Evolutionary conservation across 1,284 basidiomycete species (phyloP), one percentile per base, ranked within the genome.

Genomic region (Wolfiporia cocos): DNA sequence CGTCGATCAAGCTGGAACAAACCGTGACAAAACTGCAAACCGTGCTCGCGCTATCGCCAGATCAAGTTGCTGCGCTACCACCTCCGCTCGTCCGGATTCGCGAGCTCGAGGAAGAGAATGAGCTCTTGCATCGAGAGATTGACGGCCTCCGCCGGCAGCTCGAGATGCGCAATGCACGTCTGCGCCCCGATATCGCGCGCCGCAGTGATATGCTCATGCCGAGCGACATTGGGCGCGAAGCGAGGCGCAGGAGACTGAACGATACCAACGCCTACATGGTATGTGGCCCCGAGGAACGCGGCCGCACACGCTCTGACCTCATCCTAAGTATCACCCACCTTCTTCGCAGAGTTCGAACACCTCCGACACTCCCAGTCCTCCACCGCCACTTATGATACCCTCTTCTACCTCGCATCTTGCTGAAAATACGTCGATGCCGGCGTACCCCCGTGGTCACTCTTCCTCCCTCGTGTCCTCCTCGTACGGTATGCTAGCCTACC

Each of bases 11-110:
- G 86, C 72, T 89, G 48, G 86, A 90, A 54, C 78, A 84, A 58
- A 87, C 84, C 0, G 86, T 90, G 29, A 81, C 81, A 1, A 86
- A 86, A 56, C 73, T 89, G 4, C 86, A 89, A 57, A 76, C 77
- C 0, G 76, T 80, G 0, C 69, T 87, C 28, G 79, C 79, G 0
- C 74, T 80, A 48, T 70, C 81, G 5, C 74, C 78, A 20, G 84
- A 87, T 52, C 79, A 86, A 49, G 74, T 85, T 19, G 71, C 75
- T 6, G 76, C 78, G 2, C 67, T 86, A 1, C 82, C 84, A 0
- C 80, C 84, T 0, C 81, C 83, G 0, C 67, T 81, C 11, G 61
- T 77, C 51, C 78, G 82, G 52, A 81, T 87, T 51, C 74, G 80
- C 22, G 85, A 87, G 55, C 75, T 89, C 40, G 81, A 88, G 58